Evolutionary conservation across 345 rosid genomes (phyloP).

Genomic region (Combretum micranthum): DNA sequence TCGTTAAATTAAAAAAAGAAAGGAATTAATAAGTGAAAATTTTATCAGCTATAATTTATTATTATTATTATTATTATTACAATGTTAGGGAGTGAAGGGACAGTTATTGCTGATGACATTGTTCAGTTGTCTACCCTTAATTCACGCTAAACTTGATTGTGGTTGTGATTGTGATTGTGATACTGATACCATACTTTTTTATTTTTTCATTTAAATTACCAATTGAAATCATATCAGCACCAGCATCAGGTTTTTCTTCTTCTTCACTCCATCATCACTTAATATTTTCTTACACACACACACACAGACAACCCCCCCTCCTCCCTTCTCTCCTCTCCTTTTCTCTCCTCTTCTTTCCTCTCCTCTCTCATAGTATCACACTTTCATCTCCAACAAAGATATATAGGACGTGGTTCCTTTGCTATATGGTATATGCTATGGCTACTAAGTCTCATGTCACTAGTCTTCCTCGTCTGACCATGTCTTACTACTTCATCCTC

Average conservation of each 20-base stretch:
- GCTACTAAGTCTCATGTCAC: neutral
- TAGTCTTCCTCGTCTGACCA: neutral
- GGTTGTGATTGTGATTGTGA: too few species aligned
- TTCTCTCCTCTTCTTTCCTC: conserved; percentile 5
- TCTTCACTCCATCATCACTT: conserved; percentile 8
- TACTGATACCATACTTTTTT: conserved; percentile 2
- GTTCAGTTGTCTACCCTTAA: conserved; percentile 1
- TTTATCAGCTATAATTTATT: conserved; percentile 7
- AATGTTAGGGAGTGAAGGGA: too few species aligned
- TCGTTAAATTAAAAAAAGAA: too few species aligned
- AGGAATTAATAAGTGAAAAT: too few species aligned
- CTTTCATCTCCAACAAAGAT: too few species aligned
- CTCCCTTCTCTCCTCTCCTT: conserved; percentile 5
- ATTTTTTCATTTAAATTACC: neutral
- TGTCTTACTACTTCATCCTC: neutral
- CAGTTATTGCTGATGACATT: neutral
- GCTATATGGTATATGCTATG: too few species aligned
- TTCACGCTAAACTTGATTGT: too few species aligned
- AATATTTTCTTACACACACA: too few species aligned
- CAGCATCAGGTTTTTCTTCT: neutral
- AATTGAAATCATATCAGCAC: neutral
- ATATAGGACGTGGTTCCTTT: too few species aligned
- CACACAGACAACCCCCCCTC: neutral
- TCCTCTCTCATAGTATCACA: too few species aligned
- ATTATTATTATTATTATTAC: too few species aligned